Base-by-base conservation (phyloP, 2,329 filamentous ascomycete genomes). In the Cladosporium sp. region DNA sequence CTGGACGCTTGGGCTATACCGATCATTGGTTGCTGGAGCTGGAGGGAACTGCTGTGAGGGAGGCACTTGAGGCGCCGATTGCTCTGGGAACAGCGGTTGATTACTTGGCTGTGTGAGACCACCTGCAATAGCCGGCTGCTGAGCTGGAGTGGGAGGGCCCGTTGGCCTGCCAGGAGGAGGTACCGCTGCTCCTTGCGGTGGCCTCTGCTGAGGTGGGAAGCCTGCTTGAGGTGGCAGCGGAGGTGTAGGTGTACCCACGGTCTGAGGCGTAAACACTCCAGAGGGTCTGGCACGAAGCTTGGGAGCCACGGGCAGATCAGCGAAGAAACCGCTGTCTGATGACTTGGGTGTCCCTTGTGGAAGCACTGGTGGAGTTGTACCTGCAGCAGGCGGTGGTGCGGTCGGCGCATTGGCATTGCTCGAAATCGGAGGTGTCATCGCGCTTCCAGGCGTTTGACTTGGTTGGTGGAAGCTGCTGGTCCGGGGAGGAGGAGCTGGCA, bases 381-480 rank as follows among this genome's bases (percentile, higher is more conserved):
- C 29, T 48, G 48, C 49, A 11, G 71, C 68, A 12, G 70, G 70
- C n/a, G 70, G 70, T 37, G 53, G 51, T 32, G 36, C 34, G 13
- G 47, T 17, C 29, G 56, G 50, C 24, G 52, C 52, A 7, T 45
- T 53, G 7, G 53, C 40, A 17, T 51, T 51, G 19, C 47, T 45
- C 41, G 40, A 47, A 29, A 50, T 38, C 4, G 47, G 47, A 24
- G 47, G 38, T 8, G 52, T 45, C 52, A 54, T 37, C 56, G 54
- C 29, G 43, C 37, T 52, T n/a, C 19, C 42, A 32, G 42, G 49
- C 18, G 39, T 54, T 19, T 27, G 17, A 12, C 34, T 19, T 4
- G 44, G 22, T 24, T 47, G 44, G 53, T 22, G 53, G 65, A 84
- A 77, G 64, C 85, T 88, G 55, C 78, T 81, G 59, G 77, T 87